Evolutionary conservation across 306 rosid species (phyloP), one percentile per base, ranked within the genome.

Genomic region (Benincasa hispida): DNA sequence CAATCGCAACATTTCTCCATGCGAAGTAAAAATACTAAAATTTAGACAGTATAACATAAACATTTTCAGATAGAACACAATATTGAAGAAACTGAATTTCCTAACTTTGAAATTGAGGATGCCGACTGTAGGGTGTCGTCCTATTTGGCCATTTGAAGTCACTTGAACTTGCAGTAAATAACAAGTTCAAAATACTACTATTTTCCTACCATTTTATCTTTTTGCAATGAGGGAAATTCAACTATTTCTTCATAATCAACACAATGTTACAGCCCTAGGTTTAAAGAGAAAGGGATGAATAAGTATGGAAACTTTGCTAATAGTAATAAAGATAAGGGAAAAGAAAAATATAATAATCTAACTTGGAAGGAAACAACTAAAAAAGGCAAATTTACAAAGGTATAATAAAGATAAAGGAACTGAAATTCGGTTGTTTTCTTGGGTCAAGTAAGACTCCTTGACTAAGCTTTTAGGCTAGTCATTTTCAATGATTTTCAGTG

Each of bases 121-220:
- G 53, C 74, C 51, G 21, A 19, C 74, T 39, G 18, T 39, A 67
- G 10, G 19, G 19, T 21, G 32, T 67, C 73, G 9, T 21, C 51
- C 17, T 39, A 72, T 15, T 27, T 18, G 60, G 15, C 7, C 8
- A 15, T 72, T 48, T 55, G 56, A 25, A 73, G 45, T 7, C 60
- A 73, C 19, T 73, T 75, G 35, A 55, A 51, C 24, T 37, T 28
- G 63, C 54, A 75, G 32, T 75, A 75, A 75, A 76, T 39, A 76
- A 28, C 39, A 58, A 13, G 24, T 51, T 65, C 63, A 48, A 10
- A 73, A 73, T 50, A 53, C 41, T 51, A 50, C 8, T 15, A 24
- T 47, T 22, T 13, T 21, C 11, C 22, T 15, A 47, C 37, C 24
- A 24, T 13, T 10, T 58, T 8, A 22, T 56, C 22, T 55, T 57